phyloP scores from a whole-genome alignment of 257 asterid species.

The Przewalskia tangutica region DNA sequence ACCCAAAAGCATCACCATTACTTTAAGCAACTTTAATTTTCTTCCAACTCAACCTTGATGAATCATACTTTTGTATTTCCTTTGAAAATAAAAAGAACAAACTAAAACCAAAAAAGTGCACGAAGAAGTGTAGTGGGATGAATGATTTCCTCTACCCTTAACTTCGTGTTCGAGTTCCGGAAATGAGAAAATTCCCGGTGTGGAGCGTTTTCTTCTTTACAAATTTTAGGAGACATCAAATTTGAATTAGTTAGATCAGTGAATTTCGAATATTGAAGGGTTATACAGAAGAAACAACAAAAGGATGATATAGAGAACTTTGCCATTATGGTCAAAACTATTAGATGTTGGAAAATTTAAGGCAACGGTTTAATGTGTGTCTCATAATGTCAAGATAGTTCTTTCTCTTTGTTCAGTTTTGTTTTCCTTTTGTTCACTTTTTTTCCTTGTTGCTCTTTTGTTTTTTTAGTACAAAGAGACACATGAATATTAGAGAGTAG shows the following conservation, averaged over 20 bases:
- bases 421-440: neutral
- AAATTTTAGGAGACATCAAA: neutral
- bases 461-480: slow-evolving; percentile 22
- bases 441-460: slow-evolving; percentile 15
- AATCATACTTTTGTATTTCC: neutral
- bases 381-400: neutral
- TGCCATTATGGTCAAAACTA: slow-evolving; percentile 7
- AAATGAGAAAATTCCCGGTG: neutral
- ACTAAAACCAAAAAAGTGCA: neutral
- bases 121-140: neutral
- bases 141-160: rapidly evolving
- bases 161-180: neutral
- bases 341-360: neutral
- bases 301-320: neutral
- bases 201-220: neutral
- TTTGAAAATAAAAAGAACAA: neutral
- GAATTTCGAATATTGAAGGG: neutral
- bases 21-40: slow-evolving; percentile 25
- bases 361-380: neutral
- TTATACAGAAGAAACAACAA: neutral
- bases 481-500: slow-evolving; percentile 15
- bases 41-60: neutral
- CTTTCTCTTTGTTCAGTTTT: slow-evolving; percentile 2
- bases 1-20: slow-evolving; percentile 19
- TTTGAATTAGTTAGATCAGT: neutral